Evolutionary conservation across 192 early-diverging fungal genomes (phyloP).

Genomic region (Thoreauomyces humboldtii): DNA sequence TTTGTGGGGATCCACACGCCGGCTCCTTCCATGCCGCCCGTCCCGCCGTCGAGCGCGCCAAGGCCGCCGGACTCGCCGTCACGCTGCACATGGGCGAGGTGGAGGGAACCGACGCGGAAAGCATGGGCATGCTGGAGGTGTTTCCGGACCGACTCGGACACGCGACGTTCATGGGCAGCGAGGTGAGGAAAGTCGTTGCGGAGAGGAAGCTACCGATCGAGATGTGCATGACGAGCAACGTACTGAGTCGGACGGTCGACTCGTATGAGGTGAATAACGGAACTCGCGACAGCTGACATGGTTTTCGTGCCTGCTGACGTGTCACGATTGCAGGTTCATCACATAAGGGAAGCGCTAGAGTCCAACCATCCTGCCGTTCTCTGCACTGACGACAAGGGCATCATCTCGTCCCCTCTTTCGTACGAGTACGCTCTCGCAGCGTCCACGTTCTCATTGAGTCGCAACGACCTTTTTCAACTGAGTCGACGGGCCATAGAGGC

Average conservation of each 20-base stretch:
- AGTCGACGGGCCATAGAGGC: slow-evolving; percentile 3
- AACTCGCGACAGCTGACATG: too few species aligned
- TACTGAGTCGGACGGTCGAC: slow-evolving; percentile 51
- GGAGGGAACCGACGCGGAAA: slow-evolving; percentile 43
- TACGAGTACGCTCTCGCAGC: slow-evolving; percentile 22
- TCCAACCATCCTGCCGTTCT: slow-evolving; percentile 47
- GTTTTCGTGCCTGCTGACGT: background rate
- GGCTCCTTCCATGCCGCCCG: slow-evolving; percentile 41
- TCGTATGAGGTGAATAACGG: slow-evolving; percentile 39
- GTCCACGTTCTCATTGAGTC: slow-evolving; percentile 7
- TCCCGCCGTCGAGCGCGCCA: slow-evolving; percentile 46
- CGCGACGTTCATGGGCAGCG: slow-evolving; percentile 46
- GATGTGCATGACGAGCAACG: slow-evolving; percentile 65
- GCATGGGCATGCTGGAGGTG: slow-evolving; percentile 29
- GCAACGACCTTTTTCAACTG: slow-evolving; percentile 1
- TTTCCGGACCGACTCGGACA: slow-evolving; percentile 57
- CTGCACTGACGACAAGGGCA: slow-evolving; percentile 41
- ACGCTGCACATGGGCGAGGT: slow-evolving; percentile 60
- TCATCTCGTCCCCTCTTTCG: slow-evolving; percentile 11
- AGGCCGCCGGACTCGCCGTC: slow-evolving; percentile 46
- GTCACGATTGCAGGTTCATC: slow-evolving; percentile 37
- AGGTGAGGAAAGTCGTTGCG: slow-evolving; percentile 25
- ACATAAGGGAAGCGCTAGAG: slow-evolving; percentile 43
- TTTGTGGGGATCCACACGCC: slow-evolving; percentile 53
- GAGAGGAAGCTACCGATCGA: slow-evolving; percentile 50